Conservation (phyloP, 495 filamentous ascomycete genomes). For the Penicillium crystallinum region DNA sequence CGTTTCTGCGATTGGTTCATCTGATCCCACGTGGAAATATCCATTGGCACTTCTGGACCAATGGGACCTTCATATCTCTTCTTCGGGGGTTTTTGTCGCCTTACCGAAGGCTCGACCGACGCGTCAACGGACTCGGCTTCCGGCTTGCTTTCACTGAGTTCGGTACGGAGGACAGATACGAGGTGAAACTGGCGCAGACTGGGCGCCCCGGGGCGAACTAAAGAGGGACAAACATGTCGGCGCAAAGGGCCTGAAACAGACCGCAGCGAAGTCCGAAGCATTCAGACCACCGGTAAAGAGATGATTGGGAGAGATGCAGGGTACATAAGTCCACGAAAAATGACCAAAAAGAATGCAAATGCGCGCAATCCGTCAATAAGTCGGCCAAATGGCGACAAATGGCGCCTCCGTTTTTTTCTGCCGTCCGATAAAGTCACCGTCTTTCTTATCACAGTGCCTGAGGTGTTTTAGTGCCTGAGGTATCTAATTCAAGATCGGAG, state of each 20-base stretch:
- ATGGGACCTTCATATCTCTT: not conserved
- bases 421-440: conserved; percentile 11
- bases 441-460: not conserved
- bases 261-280: conserved; percentile 40
- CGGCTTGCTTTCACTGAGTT: not conserved
- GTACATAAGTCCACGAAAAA: not conserved
- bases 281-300: conserved; percentile 18
- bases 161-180: conserved; percentile 7
- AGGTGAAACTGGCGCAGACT: conserved; percentile 28
- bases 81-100: not conserved
- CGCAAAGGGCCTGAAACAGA: conserved; percentile 38
- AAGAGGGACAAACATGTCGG: conserved; percentile 34
- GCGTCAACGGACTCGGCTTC: not conserved
- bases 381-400: not conserved
- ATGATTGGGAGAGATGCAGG: conserved; percentile 1
- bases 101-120: not conserved
- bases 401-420: conserved; percentile 22
- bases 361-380: not conserved
- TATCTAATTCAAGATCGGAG: no score
- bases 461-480: no score
- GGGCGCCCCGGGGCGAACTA: conserved; percentile 21
- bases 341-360: not conserved
- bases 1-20: not conserved
- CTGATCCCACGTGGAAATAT: not conserved
- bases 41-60: no score